These are phyloP conservation scores for Glaciozyma antarctica DNA, from an alignment of 768 basidiomycete species.

Conservation along the genomic window DNA sequence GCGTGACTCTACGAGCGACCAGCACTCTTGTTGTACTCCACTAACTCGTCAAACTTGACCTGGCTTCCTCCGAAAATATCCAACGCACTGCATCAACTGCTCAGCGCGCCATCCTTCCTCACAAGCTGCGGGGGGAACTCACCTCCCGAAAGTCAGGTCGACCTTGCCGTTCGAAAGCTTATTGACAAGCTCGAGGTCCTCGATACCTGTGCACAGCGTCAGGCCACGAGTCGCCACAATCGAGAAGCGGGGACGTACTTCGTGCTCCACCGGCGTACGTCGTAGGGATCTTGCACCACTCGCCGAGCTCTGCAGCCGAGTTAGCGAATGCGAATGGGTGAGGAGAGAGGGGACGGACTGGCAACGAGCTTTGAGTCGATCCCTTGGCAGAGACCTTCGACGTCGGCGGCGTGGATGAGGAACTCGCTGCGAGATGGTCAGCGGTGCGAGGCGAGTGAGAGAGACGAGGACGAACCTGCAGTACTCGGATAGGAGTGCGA, in stretches of 20 bases:
- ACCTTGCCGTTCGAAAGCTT: slow-evolving; percentile 70
- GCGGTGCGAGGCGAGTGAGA: background rate
- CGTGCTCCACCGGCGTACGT: slow-evolving; percentile 97
- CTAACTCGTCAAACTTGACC: slow-evolving; percentile 44
- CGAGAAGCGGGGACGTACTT: slow-evolving; percentile 45
- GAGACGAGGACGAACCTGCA: slow-evolving; percentile 53
- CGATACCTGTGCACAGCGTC: slow-evolving; percentile 50
- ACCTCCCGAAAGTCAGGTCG: slow-evolving; percentile 80
- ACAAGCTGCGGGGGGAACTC: slow-evolving; percentile 6
- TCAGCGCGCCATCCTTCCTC: background rate
- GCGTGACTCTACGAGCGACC: too few species aligned
- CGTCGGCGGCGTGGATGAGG: slow-evolving; percentile 93
- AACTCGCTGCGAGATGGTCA: slow-evolving; percentile 57
- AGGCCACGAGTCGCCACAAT: background rate
- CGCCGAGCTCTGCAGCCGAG: slow-evolving; percentile 57
- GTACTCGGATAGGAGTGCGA: slow-evolving; percentile 64
- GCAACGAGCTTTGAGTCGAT: slow-evolving; percentile 81
- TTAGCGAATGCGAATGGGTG: background rate
- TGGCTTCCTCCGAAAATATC: slow-evolving; percentile 47
- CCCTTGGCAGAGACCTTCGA: slow-evolving; percentile 92
- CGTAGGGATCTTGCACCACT: slow-evolving; percentile 83
- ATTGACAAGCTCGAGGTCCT: slow-evolving; percentile 72
- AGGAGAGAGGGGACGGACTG: slow-evolving; percentile 46
- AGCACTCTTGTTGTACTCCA: slow-evolving; percentile 36
- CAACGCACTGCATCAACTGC: slow-evolving; percentile 38